Evolutionary conservation across 108 stramenopile genomes (phyloP), one percentile per base, ranked within the genome.

Genomic region (Parmales sp.): DNA sequence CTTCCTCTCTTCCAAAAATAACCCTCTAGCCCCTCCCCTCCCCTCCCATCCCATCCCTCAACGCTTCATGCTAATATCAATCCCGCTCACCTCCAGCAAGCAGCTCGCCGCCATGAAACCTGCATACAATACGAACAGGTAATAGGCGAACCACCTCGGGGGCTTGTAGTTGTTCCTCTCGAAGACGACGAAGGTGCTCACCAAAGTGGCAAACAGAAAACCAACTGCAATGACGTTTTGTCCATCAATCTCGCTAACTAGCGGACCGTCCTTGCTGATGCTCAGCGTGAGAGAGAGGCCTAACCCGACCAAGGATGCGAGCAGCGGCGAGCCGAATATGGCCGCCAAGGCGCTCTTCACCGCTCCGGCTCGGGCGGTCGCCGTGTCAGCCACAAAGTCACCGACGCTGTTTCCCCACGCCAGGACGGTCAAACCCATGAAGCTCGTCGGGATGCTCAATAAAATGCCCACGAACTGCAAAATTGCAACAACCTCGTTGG

Each of bases 331-430:
- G 18, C 45, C 45, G 66, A 67, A 67, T 25, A 37, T 29, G 9
- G 66, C 25, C 11, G 66, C 66, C 4, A 67, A 34, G 45, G 66
- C 66, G 29, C 31, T 67, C 4, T 36, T 41, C 9, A 45, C 31
- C 8, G 45, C 13, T 3, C 66, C 66, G 11, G 45, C 45, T 2
- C 39, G 38, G 0, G 82, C 78, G 20, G 81, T 74, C 37, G 76
- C 80, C 0, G 68, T 70, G 45, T 83, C 79, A 13, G 82, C 74
- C 28, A 79, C 72, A 13, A 81, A 25, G 64, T 83, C 82, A 0
- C 82, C 82, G 25, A 65, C 23, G 9, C 65, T 70, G 67, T 81
- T 83, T 1, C 80, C 82, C 82, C 82, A 83, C 9, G 82, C 82
- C 0, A 83, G 76, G 13, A 79, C 45, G 11, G 80, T 83, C 29